Base-by-base conservation (phyloP, 2,329 filamentous ascomycete species). In the Ceratocystis ficicola region DNA sequence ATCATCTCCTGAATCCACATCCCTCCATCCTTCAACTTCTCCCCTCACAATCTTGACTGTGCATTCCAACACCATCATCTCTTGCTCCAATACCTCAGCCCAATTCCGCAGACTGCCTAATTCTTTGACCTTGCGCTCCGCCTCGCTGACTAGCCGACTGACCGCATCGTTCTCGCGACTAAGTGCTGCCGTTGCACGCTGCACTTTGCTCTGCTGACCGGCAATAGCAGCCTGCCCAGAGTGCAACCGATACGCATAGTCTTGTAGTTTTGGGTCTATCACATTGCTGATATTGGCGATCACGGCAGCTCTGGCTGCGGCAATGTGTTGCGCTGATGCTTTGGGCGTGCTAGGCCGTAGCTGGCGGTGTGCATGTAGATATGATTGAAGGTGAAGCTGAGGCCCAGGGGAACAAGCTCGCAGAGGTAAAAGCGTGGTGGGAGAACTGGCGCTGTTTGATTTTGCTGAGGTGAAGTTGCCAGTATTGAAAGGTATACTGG, bases 71-170 rank as follows among this genome's bases (percentile, higher is more conserved):
- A 85, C 80, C 65, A 86, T 69, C 69, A 88, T 85, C 70, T 86
- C 83, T 67, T 83, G 75, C 78, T 86, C 89, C 72, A 93, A 78
- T 76, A 91, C 84, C 80, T 94, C 89, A 25, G 89, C 88, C 89
- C 89, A 94, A 74, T 92, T 92, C 79, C 93, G 88, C 72, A 93
- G 83, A 73, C 91, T 86, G 28, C 89, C 88, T 68, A 91, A 78
- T 78, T 91, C 88, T 76, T 91, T 92, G 67, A 93, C 77, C 71
- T 80, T 81, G 69, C 81, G 80, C 59, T 83, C 81, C 44, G 86
- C 85, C 67, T 80, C 80, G 70, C 82, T 81, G 4, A 85, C 84
- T 70, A 89, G 78, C 69, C 81, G 81, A 69, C 83, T 81, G 72
- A 89, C 80, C 74, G 83, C 82, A 68, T 86, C 83, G 63, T 81